phyloP scores from a whole-genome alignment of 495 filamentous ascomycete genomes.

The Stereocaulon alpinum region DNA sequence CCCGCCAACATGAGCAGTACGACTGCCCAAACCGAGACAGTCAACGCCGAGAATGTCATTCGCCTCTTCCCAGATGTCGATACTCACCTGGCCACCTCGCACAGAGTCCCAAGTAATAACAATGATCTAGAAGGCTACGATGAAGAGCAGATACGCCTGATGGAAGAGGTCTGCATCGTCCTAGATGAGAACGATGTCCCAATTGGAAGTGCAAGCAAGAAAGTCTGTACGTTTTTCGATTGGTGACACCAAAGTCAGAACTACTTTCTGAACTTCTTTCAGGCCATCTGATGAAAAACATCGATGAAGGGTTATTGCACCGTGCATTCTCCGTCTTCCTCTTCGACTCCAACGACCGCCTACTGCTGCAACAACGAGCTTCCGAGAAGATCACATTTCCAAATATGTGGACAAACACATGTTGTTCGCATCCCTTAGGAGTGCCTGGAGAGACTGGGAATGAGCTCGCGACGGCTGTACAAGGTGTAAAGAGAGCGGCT shows the following conservation, averaged over 20 bases:
- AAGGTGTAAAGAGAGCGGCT: conserved; percentile 81
- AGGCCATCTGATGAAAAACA: conserved; percentile 99
- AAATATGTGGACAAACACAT: conserved; percentile 99
- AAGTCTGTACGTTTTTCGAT: conserved; percentile 64
- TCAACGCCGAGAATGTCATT: conserved; percentile 79
- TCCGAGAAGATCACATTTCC: conserved; percentile 99
- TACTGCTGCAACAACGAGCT: conserved; percentile 92
- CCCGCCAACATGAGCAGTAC: conserved; percentile 39
- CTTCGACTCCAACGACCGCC: conserved; percentile 77
- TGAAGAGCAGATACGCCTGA: conserved; percentile 91
- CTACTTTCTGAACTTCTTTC: not conserved
- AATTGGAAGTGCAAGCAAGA: conserved; percentile 97
- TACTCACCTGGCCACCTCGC: conserved; percentile 57
- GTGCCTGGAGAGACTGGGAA: conserved; percentile 85
- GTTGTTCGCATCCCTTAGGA: conserved; percentile 93
- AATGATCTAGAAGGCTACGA: conserved; percentile 72
- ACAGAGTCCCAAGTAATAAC: conserved; percentile 32
- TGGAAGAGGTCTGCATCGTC: conserved; percentile 99
- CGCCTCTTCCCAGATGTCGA: conserved; percentile 93
- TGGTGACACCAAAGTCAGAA: not conserved
- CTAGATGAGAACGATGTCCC: conserved; percentile 83
- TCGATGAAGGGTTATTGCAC: conserved; percentile 88
- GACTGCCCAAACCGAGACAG: conserved; percentile 39
- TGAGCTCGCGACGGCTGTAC: conserved; percentile 65
- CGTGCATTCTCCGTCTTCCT: conserved; percentile 97